Evolutionary conservation across 2,329 filamentous ascomycete species (phyloP), one percentile per base, ranked within the genome.

Genomic region (Penicillium sp.): DNA sequence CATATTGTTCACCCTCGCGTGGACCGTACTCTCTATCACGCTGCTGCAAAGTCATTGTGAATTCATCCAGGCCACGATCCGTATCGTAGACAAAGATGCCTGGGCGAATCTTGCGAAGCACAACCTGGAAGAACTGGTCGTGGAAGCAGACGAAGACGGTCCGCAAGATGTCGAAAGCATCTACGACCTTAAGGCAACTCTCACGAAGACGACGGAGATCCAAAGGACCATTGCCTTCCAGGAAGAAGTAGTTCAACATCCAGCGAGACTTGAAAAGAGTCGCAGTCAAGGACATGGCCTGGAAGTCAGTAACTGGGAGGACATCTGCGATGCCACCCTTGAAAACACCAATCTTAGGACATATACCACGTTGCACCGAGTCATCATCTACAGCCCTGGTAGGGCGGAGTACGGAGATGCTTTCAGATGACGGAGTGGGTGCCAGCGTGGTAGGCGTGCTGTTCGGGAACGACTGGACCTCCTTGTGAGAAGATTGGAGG

Each of bases 81-180:
- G 83, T 79, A 51, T 84, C 77, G 62, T 83, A 80, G 45, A 83
- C 77, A 35, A 80, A 77, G 39, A 87, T 80, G 0, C 80, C 77
- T 0, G 80, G 77, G 11, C 77, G 65, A 2, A 89, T 73, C 16
- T 82, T 75, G 27, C 84, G 77, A 2, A 90, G 73, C 0, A 90
- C 82, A 1, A 87, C 83, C 53, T 83, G 81, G 58, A 85, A 80
- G 64, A 80, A 84, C 37, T 77, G 75, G 6, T 75, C 76, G 23
- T 78, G 75, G 56, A 80, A 75, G 55, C 81, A 77, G 14, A 88
- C 78, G 60, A 89, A 90, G 5, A 89, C 83, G 0, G 87, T 89
- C 4, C 86, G 83, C 3, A 90, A 75, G 25, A 89, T 86, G 63
- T 89, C 86, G 67, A 88, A 86, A 8, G 77, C 78, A 3, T 79